Percentiles rank a stretch among this genome's conserved stretches.
phyloP scores from a whole-genome alignment of 2,329 filamentous ascomycete genomes.

The Diplodia seriata region DNA sequence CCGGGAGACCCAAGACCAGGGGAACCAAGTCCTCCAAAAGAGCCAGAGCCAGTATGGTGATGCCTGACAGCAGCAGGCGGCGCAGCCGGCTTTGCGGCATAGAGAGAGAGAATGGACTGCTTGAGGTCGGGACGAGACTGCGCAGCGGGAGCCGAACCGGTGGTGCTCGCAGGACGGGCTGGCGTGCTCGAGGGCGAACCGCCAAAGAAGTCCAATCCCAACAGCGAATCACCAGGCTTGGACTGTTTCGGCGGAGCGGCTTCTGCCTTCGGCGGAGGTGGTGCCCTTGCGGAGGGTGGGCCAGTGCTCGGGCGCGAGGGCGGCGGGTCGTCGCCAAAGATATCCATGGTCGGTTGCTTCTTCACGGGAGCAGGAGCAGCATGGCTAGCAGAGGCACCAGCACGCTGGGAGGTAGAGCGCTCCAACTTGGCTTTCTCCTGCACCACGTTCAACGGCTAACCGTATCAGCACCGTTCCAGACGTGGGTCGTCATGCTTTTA shows the following conservation, averaged over 20 bases:
- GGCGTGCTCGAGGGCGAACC: conserved; percentile 66
- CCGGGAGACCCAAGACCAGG: conserved; percentile 58
- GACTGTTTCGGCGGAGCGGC: conserved; percentile 65
- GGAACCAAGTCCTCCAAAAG: conserved; percentile 56
- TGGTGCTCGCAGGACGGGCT: conserved; percentile 78
- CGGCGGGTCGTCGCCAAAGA: conserved; percentile 79
- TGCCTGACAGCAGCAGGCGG: conserved; percentile 62
- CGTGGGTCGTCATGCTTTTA: conserved; percentile 46
- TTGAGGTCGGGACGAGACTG: conserved; percentile 92
- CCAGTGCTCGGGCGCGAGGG: conserved; percentile 74
- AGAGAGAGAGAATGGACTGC: conserved; percentile 94
- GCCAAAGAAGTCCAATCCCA: conserved; percentile 93
- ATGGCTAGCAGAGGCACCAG: conserved; percentile 50
- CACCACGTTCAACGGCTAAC: conserved; percentile 68
- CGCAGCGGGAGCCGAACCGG: conserved; percentile 60
- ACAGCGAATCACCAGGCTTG: conserved; percentile 81
- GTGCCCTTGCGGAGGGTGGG: conserved; percentile 65
- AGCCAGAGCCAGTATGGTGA: conserved; percentile 61
- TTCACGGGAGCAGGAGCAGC: conserved; percentile 35
- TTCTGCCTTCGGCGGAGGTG: conserved; percentile 70
- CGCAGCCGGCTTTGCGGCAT: conserved; percentile 83
- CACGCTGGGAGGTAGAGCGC: conserved; percentile 62
- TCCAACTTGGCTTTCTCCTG: conserved; percentile 74
- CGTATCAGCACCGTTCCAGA: conserved; percentile 10
- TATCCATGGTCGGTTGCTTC: conserved; percentile 64